phyloP scores from a whole-genome alignment of 176 grass and related monocot genomes.

The Aegilops sharonensis region DNA sequence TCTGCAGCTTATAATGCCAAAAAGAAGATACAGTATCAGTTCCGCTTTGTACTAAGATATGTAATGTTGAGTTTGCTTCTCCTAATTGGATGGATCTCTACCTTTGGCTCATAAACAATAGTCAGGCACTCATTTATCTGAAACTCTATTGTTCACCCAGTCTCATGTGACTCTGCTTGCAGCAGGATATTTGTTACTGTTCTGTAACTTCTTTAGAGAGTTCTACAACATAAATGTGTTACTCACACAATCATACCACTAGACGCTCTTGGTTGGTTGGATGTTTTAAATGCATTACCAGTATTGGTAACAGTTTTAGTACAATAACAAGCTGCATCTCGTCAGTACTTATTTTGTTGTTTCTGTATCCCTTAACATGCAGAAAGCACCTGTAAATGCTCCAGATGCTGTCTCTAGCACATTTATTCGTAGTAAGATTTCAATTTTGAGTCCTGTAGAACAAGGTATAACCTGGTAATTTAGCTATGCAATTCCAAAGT shows the following conservation, averaged over 20 bases:
- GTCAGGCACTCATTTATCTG: neutral
- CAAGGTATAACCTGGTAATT: too few relatives aligned
- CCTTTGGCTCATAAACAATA: conserved; percentile 8
- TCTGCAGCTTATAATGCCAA: conserved; percentile 1
- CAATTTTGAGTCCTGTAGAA: too few relatives aligned
- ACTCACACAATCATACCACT: neutral
- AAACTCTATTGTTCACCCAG: neutral
- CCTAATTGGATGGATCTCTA: neutral
- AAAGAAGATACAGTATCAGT: neutral
- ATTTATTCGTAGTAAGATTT: neutral
- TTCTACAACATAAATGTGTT: neutral
- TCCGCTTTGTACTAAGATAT: neutral
- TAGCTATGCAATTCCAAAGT: too few relatives aligned
- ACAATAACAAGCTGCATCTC: neutral
- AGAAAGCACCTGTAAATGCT: conserved; percentile 4
- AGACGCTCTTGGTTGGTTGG: neutral
- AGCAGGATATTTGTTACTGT: neutral
- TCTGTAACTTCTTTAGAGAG: neutral
- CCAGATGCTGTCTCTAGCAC: neutral
- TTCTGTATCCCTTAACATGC: neutral
- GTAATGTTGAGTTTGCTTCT: conserved; percentile 21
- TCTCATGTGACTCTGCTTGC: conserved; percentile 1
- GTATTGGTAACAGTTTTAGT: neutral
- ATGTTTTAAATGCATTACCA: neutral
- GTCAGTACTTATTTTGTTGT: neutral